Conservation (phyloP, 805 yeast genomes). For the Debaryomyces tyrocola region DNA sequence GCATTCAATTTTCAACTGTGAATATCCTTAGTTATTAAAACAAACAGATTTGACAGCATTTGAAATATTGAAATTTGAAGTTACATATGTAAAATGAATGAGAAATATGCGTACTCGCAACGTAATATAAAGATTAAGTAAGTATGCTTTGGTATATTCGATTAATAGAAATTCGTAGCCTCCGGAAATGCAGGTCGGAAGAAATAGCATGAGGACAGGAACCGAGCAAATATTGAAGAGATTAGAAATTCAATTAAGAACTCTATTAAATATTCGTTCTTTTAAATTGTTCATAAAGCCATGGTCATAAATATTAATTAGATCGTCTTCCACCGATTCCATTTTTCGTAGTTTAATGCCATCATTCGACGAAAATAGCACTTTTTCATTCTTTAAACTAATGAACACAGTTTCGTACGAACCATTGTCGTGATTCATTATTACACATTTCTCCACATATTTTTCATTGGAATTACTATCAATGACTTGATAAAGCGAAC, state of each 20-base stretch:
- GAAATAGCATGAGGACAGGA: too few relatives aligned
- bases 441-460: conserved; percentile 23
- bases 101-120: too few relatives aligned
- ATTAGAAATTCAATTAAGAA: neutral
- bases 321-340: conserved; percentile 24
- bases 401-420: conserved; percentile 23
- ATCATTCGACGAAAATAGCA: conserved; percentile 17
- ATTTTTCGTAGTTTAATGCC: conserved; percentile 16
- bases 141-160: too few relatives aligned
- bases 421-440: conserved; percentile 7
- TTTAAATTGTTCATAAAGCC: conserved; percentile 46
- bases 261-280: conserved; percentile 23
- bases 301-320: conserved; percentile 48
- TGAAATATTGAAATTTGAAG: too few relatives aligned
- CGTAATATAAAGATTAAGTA: too few relatives aligned
- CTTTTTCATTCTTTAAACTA: conserved; percentile 24
- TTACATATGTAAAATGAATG: too few relatives aligned
- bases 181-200: too few relatives aligned
- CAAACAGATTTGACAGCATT: too few relatives aligned
- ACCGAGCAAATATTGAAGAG: too few relatives aligned
- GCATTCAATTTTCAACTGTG: too few relatives aligned
- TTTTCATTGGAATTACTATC: conserved; percentile 8
- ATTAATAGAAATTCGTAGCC: too few relatives aligned
- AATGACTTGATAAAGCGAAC: conserved; percentile 24
- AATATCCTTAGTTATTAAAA: too few relatives aligned